Base-by-base conservation (phyloP, 2,329 filamentous ascomycete genomes). In the Pyrenophora teres region DNA sequence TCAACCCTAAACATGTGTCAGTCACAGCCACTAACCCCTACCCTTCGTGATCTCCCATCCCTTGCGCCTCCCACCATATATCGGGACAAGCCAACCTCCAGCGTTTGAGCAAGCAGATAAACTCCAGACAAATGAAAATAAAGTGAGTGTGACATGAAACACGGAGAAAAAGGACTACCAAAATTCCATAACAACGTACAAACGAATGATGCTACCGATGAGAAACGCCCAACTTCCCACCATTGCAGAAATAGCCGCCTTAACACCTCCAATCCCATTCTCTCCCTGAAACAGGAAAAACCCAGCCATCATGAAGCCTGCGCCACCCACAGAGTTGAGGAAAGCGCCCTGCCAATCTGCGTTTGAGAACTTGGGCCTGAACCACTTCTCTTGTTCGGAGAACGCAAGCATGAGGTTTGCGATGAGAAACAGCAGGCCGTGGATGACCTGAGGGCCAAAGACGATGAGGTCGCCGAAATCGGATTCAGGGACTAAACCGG, bases 231-330 rank as follows among this genome's bases (percentile, higher is more conserved):
- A 64, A 40, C 65, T 68, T 2, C 67, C 67, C 2, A 52, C 32
- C 52, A 70, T 41, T 2, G 59, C 57, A 6, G 67, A 54, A 9
- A 61, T 44, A 2, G 59, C 63, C 6, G 56, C 56, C 4, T 40
- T 42, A 1, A 65, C 8, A 12, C 43, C 40, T 2, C 45, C 40
- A 10, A n/a, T 10, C 2, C 43, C 46, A 16, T 59, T 52, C 2
- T 57, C 46, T 2, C 46, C 44, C 2, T 49, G 33, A 12, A 64
- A 64, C 15, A 67, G 32, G 10, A 69, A 64, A 6, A 70, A 44
- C 2, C 67, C 67, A 2, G 61, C 51, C 50, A 68, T 50, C 67
- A 66, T 66, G 25, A 70, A 69, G 2, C 63, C 57, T 31, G 69
- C 60, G 0, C 67, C 67, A 18, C 65, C 66, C 3, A 64, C 27